Conservation (phyloP, 1,284 basidiomycete genomes). For the Retiboletus flavoniger region DNA sequence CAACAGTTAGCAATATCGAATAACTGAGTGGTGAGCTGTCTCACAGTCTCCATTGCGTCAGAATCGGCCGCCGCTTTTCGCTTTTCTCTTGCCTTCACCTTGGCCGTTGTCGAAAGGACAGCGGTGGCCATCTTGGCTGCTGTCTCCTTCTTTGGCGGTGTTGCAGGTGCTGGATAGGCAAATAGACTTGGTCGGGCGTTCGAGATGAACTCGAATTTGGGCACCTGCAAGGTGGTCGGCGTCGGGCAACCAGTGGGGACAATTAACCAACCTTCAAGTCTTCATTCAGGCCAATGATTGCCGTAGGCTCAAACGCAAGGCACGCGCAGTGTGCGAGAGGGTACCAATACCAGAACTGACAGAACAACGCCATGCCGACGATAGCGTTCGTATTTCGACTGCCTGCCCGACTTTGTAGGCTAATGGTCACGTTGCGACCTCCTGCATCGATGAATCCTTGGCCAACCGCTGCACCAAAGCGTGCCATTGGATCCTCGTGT, state of each 20-base stretch:
- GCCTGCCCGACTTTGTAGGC: constrained; percentile 86
- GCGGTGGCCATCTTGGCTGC: constrained; percentile 89
- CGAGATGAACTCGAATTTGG: constrained; percentile 87
- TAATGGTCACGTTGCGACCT: constrained; percentile 92
- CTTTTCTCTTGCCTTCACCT: constrained; percentile 89
- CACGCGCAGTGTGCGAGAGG: constrained; percentile 92
- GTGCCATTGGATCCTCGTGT: constrained; percentile 96
- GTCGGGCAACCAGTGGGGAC: constrained; percentile 3
- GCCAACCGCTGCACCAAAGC: constrained; percentile 91
- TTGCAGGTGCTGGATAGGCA: constrained; percentile 82
- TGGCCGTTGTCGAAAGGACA: constrained; percentile 92
- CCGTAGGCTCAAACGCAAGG: constrained; percentile 90
- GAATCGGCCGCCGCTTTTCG: constrained; percentile 79
- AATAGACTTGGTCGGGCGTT: constrained; percentile 87
- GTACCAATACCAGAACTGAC: constrained; percentile 99
- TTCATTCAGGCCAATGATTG: constrained; percentile 85
- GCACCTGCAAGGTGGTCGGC: constrained; percentile 52
- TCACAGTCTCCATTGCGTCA: constrained; percentile 79
- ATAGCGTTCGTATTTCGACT: constrained; percentile 89
- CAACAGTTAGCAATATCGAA: constrained; percentile 4
- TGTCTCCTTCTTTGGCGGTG: constrained; percentile 88
- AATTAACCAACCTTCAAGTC: constrained; percentile 66
- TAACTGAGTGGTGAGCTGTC: constrained; percentile 26
- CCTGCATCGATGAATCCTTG: constrained; percentile 97
- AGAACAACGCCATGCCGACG: constrained; percentile 94